Base-by-base conservation (phyloP, 352 stramenopile genomes). In the Globisporangium polare region DNA sequence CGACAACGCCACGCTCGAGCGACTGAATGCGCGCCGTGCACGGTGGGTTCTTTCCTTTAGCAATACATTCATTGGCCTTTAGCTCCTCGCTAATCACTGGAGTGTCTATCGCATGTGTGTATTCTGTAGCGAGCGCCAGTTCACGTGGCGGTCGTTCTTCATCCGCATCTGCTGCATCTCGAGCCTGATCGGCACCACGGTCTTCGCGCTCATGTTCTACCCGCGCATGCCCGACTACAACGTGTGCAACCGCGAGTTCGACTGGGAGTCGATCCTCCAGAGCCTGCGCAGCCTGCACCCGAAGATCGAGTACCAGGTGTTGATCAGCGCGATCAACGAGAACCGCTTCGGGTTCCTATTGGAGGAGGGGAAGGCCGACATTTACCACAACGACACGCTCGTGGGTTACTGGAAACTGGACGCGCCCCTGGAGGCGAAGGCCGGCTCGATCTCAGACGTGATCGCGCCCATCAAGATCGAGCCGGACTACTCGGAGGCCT, bases 301-400 rank as follows among this genome's bases (percentile, higher is more conserved):
- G 0, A 92, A 91, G 62, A 89, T 95, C 50, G 69, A 94, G 60
- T 95, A 95, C 41, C 73, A 95, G 52, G 80, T 95, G 50, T 62
- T 95, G 49, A 86, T 92, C 62, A 95, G 86, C 37, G 83, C 92
- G 29, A 88, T 93, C 62, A 95, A 95, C 63, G 86, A 95, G 67
- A 95, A 95, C 66, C 83, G 86, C 31, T 95, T 95, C 43, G 86
- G 80, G 3, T 95, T 95, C 47, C 66, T 91, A 43, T 62, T 95
- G 3, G 78, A 92, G 49, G 72, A 83, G n/a, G 86, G 84, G 10
- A 67, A 64, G 3, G 84, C 83, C 43, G 80, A 94, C 43, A 94
- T 95, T 57, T 91, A 93, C 67, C 86, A 95, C 69, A 88, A 87
- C 50, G 67, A 71, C 24, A 79, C 74, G 18, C 76, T 80, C 45